phyloP scores from a whole-genome alignment of 805 yeast species.

The Zygoascus tannicola region DNA sequence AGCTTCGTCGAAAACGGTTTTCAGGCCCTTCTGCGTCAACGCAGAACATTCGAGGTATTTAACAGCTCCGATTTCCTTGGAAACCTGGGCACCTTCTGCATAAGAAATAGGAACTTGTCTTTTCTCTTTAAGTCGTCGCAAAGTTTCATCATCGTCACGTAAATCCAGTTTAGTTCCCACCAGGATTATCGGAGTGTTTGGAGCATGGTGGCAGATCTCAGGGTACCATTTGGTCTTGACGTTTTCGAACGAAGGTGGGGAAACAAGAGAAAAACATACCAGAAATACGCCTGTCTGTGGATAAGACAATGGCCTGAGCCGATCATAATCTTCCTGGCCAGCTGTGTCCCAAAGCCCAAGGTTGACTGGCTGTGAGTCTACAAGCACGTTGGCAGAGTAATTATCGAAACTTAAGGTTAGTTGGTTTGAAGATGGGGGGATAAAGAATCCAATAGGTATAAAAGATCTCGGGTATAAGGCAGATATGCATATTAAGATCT shows the following conservation, averaged over 20 bases:
- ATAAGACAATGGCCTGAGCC: conserved; percentile 79
- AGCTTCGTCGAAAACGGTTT: conserved; percentile 75
- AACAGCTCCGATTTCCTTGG: conserved; percentile 62
- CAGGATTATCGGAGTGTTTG: conserved; percentile 55
- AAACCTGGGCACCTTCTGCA: conserved; percentile 56
- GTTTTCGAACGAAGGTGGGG: conserved; percentile 71
- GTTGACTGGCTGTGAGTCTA: conserved; percentile 72
- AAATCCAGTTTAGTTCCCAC: conserved; percentile 88
- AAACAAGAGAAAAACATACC: conserved; percentile 76
- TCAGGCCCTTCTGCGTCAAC: conserved; percentile 77
- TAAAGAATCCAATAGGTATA: no score
- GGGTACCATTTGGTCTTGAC: conserved; percentile 79
- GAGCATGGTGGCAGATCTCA: conserved; percentile 77
- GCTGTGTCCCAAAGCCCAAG: conserved; percentile 95
- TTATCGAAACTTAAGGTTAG: conserved; percentile 50
- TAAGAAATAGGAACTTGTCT: conserved; percentile 52
- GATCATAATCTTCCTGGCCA: conserved; percentile 87
- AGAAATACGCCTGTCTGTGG: conserved; percentile 88
- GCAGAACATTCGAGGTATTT: conserved; percentile 85
- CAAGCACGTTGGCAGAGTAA: conserved; percentile 77
- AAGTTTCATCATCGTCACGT: conserved; percentile 70
- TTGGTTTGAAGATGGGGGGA: no score
- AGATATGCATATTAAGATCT: no score
- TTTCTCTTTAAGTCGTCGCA: conserved; percentile 50
- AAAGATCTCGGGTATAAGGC: no score